Evolutionary conservation across 139 green algal species (phyloP).

Genomic region (Chara braunii): DNA sequence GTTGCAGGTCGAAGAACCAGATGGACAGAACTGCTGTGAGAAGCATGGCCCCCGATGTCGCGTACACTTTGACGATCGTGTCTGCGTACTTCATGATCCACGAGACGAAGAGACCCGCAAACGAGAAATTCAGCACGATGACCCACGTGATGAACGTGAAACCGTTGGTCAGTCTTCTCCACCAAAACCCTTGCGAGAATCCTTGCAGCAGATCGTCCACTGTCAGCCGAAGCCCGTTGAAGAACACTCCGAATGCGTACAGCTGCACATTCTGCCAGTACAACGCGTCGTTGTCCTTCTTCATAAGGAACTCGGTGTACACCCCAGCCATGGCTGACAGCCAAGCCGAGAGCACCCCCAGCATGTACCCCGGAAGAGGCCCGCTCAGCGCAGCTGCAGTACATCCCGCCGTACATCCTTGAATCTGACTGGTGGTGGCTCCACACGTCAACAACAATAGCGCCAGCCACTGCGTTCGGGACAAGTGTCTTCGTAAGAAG

Average conservation of each 20-base stretch:
- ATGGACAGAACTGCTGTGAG: conserved; percentile 53
- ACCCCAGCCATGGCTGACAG: conserved; percentile 29
- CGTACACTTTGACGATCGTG: conserved; percentile 59
- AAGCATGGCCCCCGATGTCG: conserved; percentile 61
- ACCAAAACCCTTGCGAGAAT: conserved; percentile 4
- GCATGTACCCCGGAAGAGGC: conserved; percentile 6
- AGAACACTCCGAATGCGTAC: conserved; percentile 24
- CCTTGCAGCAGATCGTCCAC: background rate
- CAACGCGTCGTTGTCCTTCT: conserved; percentile 31
- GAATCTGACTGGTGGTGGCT: conserved; percentile 51
- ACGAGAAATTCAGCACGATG: conserved; percentile 53
- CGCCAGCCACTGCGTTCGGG: conserved; percentile 33
- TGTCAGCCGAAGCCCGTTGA: conserved; percentile 7
- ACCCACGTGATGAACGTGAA: conserved; percentile 50
- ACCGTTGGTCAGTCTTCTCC: conserved; percentile 30
- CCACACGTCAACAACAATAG: conserved; percentile 46
- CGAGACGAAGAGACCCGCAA: conserved; percentile 45
- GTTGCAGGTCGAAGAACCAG: conserved; percentile 45
- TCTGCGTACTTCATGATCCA: conserved; percentile 72
- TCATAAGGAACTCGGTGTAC: conserved; percentile 43
- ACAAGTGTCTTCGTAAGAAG: conserved; percentile 20
- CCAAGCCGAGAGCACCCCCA: conserved; percentile 7
- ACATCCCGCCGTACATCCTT: too few relatives aligned
- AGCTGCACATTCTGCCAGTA: conserved; percentile 48
- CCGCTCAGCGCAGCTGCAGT: background rate